Evolutionary conservation across 495 filamentous ascomycete species (phyloP).

Genomic region (Penicillium angulare): DNA sequence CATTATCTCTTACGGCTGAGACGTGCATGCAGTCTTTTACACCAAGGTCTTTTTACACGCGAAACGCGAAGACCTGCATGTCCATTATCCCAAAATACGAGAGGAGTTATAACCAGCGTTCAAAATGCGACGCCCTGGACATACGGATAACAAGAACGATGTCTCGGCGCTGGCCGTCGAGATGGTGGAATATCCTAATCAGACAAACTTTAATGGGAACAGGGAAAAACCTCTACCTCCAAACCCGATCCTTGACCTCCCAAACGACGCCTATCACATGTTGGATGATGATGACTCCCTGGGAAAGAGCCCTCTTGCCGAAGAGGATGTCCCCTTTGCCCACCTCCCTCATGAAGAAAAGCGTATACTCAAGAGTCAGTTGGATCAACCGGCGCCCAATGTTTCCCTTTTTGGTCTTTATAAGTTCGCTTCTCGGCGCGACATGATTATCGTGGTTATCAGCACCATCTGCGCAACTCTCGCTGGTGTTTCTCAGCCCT

Average conservation of each 20-base stretch:
- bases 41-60: too few species aligned
- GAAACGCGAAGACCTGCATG: too few species aligned
- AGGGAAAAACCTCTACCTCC: not conserved
- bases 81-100: too few species aligned
- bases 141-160: not conserved
- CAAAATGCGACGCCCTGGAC: not conserved
- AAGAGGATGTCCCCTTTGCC: constrained; percentile 32
- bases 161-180: not conserved
- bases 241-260: not conserved
- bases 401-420: constrained; percentile 67
- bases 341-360: constrained; percentile 54
- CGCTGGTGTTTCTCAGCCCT: constrained; percentile 76
- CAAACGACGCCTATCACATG: not conserved
- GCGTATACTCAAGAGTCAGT: constrained; percentile 65
- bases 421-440: constrained; percentile 74
- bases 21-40: too few species aligned
- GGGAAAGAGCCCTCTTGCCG: not conserved
- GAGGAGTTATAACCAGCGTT: too few species aligned
- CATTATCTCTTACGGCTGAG: too few species aligned
- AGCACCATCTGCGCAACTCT: constrained; percentile 67
- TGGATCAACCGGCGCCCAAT: constrained; percentile 64
- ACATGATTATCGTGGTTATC: constrained; percentile 69
- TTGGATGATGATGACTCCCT: not conserved
- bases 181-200: not conserved
- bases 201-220: not conserved